These are phyloP conservation scores for Wickerhamiella azyma DNA, from an alignment of 805 yeast genomes.

Conservation along the genomic window DNA sequence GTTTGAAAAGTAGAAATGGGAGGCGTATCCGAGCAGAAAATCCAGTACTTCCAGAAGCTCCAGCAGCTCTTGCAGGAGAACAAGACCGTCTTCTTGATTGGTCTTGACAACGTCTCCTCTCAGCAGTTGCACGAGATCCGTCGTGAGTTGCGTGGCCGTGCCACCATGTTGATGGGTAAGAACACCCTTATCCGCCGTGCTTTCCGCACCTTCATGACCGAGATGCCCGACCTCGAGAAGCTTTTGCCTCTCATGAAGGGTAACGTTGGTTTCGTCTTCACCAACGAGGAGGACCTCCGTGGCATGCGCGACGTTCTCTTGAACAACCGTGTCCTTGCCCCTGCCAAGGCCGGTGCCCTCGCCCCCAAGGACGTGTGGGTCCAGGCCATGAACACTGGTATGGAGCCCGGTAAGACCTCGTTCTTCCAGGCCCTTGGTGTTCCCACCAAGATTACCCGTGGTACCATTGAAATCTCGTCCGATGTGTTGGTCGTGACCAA, in stretches of 20 bases:
- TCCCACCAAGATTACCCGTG: constrained; percentile 99
- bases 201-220: constrained; percentile 85
- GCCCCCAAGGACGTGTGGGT: constrained; percentile 97
- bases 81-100: constrained; percentile 97
- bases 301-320: constrained; percentile 76
- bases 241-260: constrained; percentile 90
- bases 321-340: constrained; percentile 97
- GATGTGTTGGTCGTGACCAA: constrained; percentile 91
- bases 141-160: constrained; percentile 88
- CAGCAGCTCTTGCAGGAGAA: constrained; percentile 90
- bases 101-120: constrained; percentile 99
- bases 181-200: constrained; percentile 99
- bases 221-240: constrained; percentile 92
- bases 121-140: constrained; percentile 99
- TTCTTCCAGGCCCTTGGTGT: constrained; percentile 99
- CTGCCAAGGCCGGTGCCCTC: constrained; percentile 99
- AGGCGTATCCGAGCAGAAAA: constrained; percentile 97
- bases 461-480: constrained; percentile 98
- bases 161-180: constrained; percentile 98
- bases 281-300: constrained; percentile 84
- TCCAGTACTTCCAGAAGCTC: constrained; percentile 87
- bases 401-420: constrained; percentile 99
- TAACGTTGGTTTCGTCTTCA: constrained; percentile 99
- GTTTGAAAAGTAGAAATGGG: constrained; percentile 85
- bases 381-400: constrained; percentile 99